These are phyloP conservation scores for Schizosaccharomyces octosporus DNA, from an alignment of 805 yeast genomes.

Conservation along the genomic window DNA sequence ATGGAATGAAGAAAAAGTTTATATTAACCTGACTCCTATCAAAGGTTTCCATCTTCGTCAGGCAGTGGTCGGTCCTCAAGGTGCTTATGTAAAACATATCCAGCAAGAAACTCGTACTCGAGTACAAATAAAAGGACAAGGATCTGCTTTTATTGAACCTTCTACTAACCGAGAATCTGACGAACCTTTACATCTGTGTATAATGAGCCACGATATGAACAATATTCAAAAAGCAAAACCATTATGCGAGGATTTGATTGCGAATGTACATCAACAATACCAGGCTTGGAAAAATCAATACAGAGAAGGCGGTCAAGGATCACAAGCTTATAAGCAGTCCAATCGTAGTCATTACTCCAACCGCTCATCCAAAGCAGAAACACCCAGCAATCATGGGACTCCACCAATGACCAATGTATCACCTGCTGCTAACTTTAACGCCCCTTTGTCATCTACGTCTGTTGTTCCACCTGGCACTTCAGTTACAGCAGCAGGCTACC, in stretches of 20 bases:
- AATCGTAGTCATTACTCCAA: neutral
- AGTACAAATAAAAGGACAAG: constrained; percentile 16
- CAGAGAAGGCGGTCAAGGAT: neutral
- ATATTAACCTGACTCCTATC: constrained; percentile 7
- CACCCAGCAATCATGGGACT: neutral
- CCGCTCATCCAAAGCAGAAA: neutral
- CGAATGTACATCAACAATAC: constrained; percentile 8
- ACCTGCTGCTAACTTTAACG: neutral
- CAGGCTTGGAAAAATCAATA: neutral
- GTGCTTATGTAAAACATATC: constrained; percentile 16
- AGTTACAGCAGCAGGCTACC: neutral
- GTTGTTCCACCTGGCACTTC: constrained; percentile 2
- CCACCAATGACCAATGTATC: too few relatives aligned
- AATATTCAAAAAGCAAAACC: constrained; percentile 10
- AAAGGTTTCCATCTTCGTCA: constrained; percentile 13
- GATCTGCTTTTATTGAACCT: constrained; percentile 15
- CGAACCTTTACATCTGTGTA: constrained; percentile 13
- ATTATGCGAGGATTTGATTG: constrained; percentile 10
- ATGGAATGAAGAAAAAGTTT: constrained; percentile 10
- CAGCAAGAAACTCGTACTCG: constrained; percentile 13
- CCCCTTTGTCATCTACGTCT: neutral
- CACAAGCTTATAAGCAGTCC: neutral
- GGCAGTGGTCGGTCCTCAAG: constrained; percentile 15
- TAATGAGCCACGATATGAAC: constrained; percentile 11
- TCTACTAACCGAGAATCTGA: constrained; percentile 13